Evolutionary conservation across 2,329 filamentous ascomycete species (phyloP).

Genomic region (Xylariaceae sp.): DNA sequence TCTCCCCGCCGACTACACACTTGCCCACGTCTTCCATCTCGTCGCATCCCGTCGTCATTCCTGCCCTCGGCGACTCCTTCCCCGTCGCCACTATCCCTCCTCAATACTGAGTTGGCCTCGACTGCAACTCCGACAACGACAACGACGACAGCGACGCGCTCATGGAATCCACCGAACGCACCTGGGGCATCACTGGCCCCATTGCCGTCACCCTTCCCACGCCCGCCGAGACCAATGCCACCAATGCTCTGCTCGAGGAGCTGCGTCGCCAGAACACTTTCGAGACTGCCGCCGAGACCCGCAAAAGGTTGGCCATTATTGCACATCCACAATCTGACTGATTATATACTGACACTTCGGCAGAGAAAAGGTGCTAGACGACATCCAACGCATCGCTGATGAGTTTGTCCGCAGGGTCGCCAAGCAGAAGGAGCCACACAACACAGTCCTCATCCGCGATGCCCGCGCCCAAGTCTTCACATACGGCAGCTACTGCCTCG

Average conservation of each 20-base stretch:
- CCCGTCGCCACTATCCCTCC: background rate
- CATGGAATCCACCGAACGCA: slow-evolving; percentile 30
- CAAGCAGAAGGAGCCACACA: slow-evolving; percentile 65
- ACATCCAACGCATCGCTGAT: slow-evolving; percentile 75
- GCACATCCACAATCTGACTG: slow-evolving; percentile 1
- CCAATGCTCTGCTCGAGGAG: slow-evolving; percentile 77
- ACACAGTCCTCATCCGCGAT: slow-evolving; percentile 74
- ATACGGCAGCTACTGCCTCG: slow-evolving; percentile 91
- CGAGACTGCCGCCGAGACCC: slow-evolving; percentile 77
- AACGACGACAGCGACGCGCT: background rate
- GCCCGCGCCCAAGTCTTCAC: slow-evolving; percentile 92
- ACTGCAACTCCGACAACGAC: background rate
- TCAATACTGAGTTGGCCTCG: background rate
- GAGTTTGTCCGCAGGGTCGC: slow-evolving; percentile 86
- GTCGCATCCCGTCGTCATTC: slow-evolving; percentile 52
- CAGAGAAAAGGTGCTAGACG: slow-evolving; percentile 69
- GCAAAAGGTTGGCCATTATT: slow-evolving; percentile 62
- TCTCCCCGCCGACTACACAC: no score
- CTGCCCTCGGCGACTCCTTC: slow-evolving; percentile 45
- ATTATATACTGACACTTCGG: slow-evolving; percentile 4
- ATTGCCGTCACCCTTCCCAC: slow-evolving; percentile 78
- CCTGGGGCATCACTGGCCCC: slow-evolving; percentile 72
- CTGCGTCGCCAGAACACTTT: slow-evolving; percentile 89
- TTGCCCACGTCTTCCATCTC: no score
- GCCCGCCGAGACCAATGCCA: slow-evolving; percentile 70